Percentiles rank a stretch among this genome's conserved stretches.
These are phyloP conservation scores for Yamadazyma diddensiae DNA, from an alignment of 1,139 yeast genomes.

Conservation along the genomic window DNA sequence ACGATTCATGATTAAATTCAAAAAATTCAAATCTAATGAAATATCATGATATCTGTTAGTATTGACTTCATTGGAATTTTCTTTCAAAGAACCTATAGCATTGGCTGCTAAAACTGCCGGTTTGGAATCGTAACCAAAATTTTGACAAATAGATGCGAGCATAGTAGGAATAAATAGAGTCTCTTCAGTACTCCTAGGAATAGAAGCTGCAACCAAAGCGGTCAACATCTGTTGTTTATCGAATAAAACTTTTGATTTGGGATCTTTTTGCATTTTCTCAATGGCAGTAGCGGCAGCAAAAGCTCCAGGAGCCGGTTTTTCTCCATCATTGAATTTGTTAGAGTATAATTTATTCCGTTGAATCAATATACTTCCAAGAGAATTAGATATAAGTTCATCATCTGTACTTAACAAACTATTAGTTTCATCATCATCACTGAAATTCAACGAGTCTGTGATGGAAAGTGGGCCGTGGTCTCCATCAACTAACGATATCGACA, in stretches of 20 bases:
- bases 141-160: constrained; percentile 63
- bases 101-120: constrained; percentile 68
- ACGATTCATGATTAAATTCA: constrained; percentile 29
- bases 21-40: constrained; percentile 14
- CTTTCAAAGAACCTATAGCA: constrained; percentile 66
- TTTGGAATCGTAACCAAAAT: constrained; percentile 66
- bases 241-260: constrained; percentile 15
- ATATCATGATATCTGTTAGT: constrained; percentile 7
- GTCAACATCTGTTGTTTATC: constrained; percentile 55
- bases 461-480: constrained; percentile 25
- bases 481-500: constrained; percentile 53
- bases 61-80: constrained; percentile 25
- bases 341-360: constrained; percentile 17
- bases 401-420: constrained; percentile 32
- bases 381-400: constrained; percentile 19
- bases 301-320: constrained; percentile 73
- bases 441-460: constrained; percentile 34
- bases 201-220: constrained; percentile 65
- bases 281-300: constrained; percentile 71
- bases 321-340: constrained; percentile 37
- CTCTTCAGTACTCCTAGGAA: constrained; percentile 77
- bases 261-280: constrained; percentile 49
- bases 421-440: constrained; percentile 50
- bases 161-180: constrained; percentile 70
- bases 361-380: constrained; percentile 16